A percentile compares a stretch with the other conserved stretches of the same genome.
Conservation (phyloP, 352 stramenopile genomes). For the Globisporangium alternatum region DNA sequence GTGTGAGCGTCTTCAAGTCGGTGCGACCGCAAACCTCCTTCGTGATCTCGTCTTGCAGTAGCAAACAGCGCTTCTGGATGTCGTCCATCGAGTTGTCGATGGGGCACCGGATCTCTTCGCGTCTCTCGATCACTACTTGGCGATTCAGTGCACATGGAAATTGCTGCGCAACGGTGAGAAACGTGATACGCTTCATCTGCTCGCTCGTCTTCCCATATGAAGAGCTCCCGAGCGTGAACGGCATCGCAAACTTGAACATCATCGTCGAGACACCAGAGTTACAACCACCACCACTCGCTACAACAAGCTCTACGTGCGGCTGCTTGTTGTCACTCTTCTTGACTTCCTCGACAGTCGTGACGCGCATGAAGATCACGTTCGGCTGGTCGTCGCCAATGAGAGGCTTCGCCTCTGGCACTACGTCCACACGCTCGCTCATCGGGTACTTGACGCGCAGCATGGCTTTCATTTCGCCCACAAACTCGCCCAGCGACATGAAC, state of each 20-base stretch:
- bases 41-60: constrained; percentile 53
- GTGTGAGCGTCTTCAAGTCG: constrained; percentile 71
- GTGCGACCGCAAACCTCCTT: constrained; percentile 44
- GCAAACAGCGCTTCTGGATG: constrained; percentile 54
- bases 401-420: constrained; percentile 52
- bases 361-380: constrained; percentile 60
- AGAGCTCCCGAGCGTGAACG: constrained; percentile 40
- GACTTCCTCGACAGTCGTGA: constrained; percentile 24
- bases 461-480: constrained; percentile 57
- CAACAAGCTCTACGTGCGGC: neutral
- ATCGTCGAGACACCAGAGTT: neutral
- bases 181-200: constrained; percentile 70
- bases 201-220: constrained; percentile 64
- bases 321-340: constrained; percentile 9
- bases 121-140: constrained; percentile 34
- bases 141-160: constrained; percentile 58
- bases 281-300: neutral
- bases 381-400: constrained; percentile 37
- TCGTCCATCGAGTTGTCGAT: constrained; percentile 81
- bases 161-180: constrained; percentile 30
- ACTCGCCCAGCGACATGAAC: constrained; percentile 66
- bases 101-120: constrained; percentile 53
- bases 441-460: constrained; percentile 52
- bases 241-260: constrained; percentile 47
- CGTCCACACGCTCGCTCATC: constrained; percentile 53